Evolutionary conservation across 2,329 filamentous ascomycete species (phyloP).

Genomic region (Sporothrix humicola): DNA sequence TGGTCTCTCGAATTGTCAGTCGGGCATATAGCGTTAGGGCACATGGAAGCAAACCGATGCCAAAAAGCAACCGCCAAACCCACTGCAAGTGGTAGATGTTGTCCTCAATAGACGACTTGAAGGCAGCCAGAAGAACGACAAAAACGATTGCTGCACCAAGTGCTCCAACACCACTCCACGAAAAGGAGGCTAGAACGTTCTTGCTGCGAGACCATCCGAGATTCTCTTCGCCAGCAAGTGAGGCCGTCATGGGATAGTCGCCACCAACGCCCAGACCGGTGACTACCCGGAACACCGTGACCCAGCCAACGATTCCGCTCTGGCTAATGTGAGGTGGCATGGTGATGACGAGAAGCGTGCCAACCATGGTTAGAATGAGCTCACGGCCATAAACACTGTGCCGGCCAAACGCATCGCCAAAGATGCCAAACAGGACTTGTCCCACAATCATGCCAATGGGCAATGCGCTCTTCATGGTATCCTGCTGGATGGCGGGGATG

Average conservation of each 20-base stretch:
- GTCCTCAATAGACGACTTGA: not conserved
- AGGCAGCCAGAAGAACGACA: not conserved
- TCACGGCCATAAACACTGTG: conserved; percentile 39
- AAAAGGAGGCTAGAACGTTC: not conserved
- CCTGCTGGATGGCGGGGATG: conserved; percentile 61
- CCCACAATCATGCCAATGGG: conserved; percentile 69
- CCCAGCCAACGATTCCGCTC: not conserved
- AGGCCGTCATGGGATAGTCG: conserved; percentile 12
- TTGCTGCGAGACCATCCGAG: conserved; percentile 13
- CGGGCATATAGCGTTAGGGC: conserved; percentile 10
- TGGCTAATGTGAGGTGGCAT: conserved; percentile 7
- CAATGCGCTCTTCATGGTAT: conserved; percentile 70
- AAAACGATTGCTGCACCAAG: not conserved
- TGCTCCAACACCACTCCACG: conserved; percentile 11
- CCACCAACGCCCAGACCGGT: conserved; percentile 34
- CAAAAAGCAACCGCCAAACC: not conserved
- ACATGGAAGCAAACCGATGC: not conserved
- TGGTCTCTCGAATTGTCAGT: not conserved
- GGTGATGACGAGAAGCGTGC: conserved; percentile 9
- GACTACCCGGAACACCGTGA: conserved; percentile 31
- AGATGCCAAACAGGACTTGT: conserved; percentile 66
- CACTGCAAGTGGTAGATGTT: not conserved
- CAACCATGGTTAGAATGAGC: not conserved
- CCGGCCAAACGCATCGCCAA: conserved; percentile 67
- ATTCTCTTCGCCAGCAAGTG: conserved; percentile 10